Base-by-base conservation (phyloP, 495 filamentous ascomycete genomes). In the Penicillium mononematosum region DNA sequence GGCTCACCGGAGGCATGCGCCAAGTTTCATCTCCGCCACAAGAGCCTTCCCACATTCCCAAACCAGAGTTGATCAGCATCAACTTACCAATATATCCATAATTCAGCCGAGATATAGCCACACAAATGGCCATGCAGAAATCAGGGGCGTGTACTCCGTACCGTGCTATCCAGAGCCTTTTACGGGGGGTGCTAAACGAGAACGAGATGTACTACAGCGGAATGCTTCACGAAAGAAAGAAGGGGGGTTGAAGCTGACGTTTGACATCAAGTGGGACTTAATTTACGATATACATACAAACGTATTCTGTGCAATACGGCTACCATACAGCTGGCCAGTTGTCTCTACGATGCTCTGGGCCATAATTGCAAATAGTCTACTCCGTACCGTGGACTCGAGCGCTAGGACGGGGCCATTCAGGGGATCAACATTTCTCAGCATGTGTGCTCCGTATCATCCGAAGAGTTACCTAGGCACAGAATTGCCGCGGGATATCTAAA, bases 361-460 rank as follows among this genome's bases (percentile, higher is more conserved):
- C 25, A n/a, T 27, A 16, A 36, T 45, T 24, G 44, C 12, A 29
- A n/a, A 25, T 27, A 14, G 14, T 34, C 16, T 19, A 19, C 2
- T 25, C 24, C 5, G 24, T 25, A 25, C 24, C 22, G 14, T 50
- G 46, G n/a, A 16, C n/a, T 32, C 20, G 52, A 50, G n/a, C 46
- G 29, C 56, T 45, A 44, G 47, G 19, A 46, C 14, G 32, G 49
- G 16, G 4, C 58, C 58, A 54, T 48, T 60, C 61, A 63, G 58
- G 58, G 53, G 61, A 2, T 17, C 9, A 17, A 9, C 32, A 60
- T 63, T 57, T 32, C 36, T 52, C 56, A 50, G 56, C 52, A 22
- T 24, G 10, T 16, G 17, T 24, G 24, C 24, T 25, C 24, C 24
- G 24, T 25, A 34, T 14, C 17, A 34, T 32, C 34, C 19, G 41